Base-by-base conservation (phyloP, 2,329 filamentous ascomycete genomes). In the Neocucurbitaria cava region DNA sequence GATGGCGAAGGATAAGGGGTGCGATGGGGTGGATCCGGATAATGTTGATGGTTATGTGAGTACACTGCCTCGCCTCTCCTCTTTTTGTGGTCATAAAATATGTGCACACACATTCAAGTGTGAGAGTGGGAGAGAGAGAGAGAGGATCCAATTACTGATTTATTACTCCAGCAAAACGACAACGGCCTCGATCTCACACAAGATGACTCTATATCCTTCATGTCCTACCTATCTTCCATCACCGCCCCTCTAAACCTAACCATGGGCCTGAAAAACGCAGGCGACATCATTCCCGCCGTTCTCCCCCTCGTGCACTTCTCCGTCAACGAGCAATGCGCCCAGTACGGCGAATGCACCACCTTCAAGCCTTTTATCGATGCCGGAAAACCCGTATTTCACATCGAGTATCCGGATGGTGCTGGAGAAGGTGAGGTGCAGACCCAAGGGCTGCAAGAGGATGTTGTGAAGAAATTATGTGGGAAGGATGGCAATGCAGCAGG, bases 341-440 rank as follows among this genome's bases (percentile, higher is more conserved):
- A 87, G 68, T 85, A 84, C 62, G 54, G 75, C 4, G 87, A 90
- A 69, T 90, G 88, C 67, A 75, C 77, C 31, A 80, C 74, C 1
- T 90, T 86, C 69, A 72, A 76, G 2, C 72, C 81, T 3, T 90
- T 90, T 65, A 81, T 87, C 51, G 64, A 80, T 9, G 82, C 81
- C 5, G 78, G 80, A 28, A 90, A 90, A 72, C 87, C 88, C 1
- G 88, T 91, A 28, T 90, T 90, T 70, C 85, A 90, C 68, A 89
- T 91, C 58, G 89, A 91, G 76, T 91, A 91, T 65, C 86, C 86
- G 2, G 77, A 82, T 39, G 80, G 78, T 8, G 81, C 80, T 7
- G 69, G 69, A 11, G 48, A 49, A 9, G 52, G 50, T 6, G 52
- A 61, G 2, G 23, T 52, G 1, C 17, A 52, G 8, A 72, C 42